phyloP scores from a whole-genome alignment of 805 yeast species.

The Candida chilensis region DNA sequence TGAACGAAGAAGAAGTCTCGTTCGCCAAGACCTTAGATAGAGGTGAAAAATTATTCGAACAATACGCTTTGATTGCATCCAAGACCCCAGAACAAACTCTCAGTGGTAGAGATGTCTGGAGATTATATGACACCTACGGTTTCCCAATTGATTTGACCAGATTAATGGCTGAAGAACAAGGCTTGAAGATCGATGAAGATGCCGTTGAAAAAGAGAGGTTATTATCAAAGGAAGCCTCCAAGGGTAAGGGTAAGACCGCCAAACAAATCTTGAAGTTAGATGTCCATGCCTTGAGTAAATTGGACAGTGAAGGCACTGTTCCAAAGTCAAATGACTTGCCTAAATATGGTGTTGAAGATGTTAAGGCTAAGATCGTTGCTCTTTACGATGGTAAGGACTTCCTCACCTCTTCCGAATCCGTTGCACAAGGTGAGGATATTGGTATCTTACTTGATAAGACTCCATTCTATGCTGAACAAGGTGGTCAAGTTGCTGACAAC shows the following conservation, averaged over 20 bases:
- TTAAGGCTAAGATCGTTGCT: slow-evolving; percentile 61
- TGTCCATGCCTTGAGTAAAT: slow-evolving; percentile 78
- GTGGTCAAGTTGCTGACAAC: slow-evolving; percentile 97
- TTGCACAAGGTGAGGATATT: slow-evolving; percentile 20
- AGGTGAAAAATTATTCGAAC: slow-evolving; percentile 94
- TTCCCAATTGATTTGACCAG: slow-evolving; percentile 98
- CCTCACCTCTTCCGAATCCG: slow-evolving; percentile 29
- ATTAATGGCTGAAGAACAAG: slow-evolving; percentile 98
- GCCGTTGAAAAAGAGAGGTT: slow-evolving; percentile 88
- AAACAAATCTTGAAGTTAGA: slow-evolving; percentile 66
- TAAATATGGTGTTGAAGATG: slow-evolving; percentile 69
- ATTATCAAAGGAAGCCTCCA: slow-evolving; percentile 90
- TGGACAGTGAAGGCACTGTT: slow-evolving; percentile 48
- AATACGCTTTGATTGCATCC: slow-evolving; percentile 78
- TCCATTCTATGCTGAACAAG: slow-evolving; percentile 96
- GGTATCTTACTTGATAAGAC: slow-evolving; percentile 87
- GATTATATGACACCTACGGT: slow-evolving; percentile 96
- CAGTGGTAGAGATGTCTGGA: slow-evolving; percentile 95
- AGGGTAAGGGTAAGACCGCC: slow-evolving; percentile 64
- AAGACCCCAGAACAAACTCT: slow-evolving; percentile 67
- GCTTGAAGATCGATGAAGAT: slow-evolving; percentile 81
- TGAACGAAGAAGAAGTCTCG: slow-evolving; percentile 93
- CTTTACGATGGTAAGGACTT: slow-evolving; percentile 62
- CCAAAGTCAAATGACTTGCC: slow-evolving; percentile 77
- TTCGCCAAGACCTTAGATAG: slow-evolving; percentile 94